Conservation (phyloP, 169 alveolate species). For the Plasmodium ovale region DNA sequence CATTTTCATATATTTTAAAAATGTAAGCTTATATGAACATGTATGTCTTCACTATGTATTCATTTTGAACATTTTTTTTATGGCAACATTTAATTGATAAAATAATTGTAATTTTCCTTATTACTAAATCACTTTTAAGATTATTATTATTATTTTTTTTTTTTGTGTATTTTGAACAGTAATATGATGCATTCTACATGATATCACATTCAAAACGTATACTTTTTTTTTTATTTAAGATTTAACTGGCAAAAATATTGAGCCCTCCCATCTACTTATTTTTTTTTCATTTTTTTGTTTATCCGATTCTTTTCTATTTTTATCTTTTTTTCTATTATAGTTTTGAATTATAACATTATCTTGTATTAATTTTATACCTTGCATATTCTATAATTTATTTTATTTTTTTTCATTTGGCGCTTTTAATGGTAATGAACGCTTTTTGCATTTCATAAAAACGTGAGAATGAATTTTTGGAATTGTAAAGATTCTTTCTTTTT, state of each 20-base stretch:
- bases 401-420: constrained; percentile 16
- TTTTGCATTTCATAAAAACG: constrained; percentile 2
- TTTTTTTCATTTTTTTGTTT: constrained; percentile 8
- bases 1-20: not conserved
- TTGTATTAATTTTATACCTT: not conserved
- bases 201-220: not conserved
- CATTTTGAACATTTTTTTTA: no score
- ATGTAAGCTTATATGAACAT: not conserved
- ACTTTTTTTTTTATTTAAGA: constrained; percentile 37
- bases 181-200: not conserved
- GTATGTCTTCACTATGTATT: not conserved
- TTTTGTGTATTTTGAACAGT: constrained; percentile 6
- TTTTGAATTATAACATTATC: not conserved
- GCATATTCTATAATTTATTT: constrained; percentile 13
- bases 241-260: constrained; percentile 8
- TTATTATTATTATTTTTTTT: no score
- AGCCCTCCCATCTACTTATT: constrained; percentile 4
- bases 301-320: not conserved
- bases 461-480: no score
- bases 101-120: no score
- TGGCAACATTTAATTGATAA: no score
- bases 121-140: no score
- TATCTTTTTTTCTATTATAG: not conserved
- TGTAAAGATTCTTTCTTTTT: constrained; percentile 1
- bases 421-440: constrained; percentile 1